A percentile compares a stretch with the other conserved stretches of the same genome.
phyloP scores from a whole-genome alignment of 371 early-diverging fungal species.

The Circinella umbellata region DNA sequence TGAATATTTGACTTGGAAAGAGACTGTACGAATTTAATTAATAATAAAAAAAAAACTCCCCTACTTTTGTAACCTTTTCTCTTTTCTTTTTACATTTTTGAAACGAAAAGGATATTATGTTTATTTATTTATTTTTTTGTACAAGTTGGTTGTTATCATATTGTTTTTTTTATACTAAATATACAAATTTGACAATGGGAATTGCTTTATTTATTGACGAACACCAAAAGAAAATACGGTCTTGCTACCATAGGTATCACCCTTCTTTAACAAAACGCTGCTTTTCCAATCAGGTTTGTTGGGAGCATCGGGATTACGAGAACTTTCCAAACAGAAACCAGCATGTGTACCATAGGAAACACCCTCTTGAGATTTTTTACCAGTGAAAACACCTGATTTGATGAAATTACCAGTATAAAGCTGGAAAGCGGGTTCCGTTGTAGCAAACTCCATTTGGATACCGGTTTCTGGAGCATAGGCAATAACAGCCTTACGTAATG shows the following conservation, averaged over 20 bases:
- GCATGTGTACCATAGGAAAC: conserved; percentile 41
- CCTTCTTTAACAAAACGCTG: conserved; percentile 52
- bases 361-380: conserved; percentile 44
- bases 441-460: conserved; percentile 60
- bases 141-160: neutral
- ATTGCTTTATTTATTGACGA: conserved; percentile 17
- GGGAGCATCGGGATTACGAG: conserved; percentile 71
- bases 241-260: conserved; percentile 51
- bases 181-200: too few relatives aligned
- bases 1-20: conserved; percentile 8
- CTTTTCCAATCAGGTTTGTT: conserved; percentile 62
- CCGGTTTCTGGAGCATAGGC: conserved; percentile 65
- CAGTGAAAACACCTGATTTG: conserved; percentile 29
- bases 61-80: too few relatives aligned
- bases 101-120: neutral
- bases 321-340: conserved; percentile 74
- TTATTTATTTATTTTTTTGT: conserved; percentile 1
- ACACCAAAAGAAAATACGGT: conserved; percentile 55
- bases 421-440: conserved; percentile 77
- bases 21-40: neutral
- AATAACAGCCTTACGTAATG: conserved; percentile 47
- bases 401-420: conserved; percentile 77
- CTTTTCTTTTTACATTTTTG: too few relatives aligned
- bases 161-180: neutral
- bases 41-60: neutral